Evolutionary conservation across 106 monocot species (phyloP).

Genomic region (Acorus gramineus): DNA sequence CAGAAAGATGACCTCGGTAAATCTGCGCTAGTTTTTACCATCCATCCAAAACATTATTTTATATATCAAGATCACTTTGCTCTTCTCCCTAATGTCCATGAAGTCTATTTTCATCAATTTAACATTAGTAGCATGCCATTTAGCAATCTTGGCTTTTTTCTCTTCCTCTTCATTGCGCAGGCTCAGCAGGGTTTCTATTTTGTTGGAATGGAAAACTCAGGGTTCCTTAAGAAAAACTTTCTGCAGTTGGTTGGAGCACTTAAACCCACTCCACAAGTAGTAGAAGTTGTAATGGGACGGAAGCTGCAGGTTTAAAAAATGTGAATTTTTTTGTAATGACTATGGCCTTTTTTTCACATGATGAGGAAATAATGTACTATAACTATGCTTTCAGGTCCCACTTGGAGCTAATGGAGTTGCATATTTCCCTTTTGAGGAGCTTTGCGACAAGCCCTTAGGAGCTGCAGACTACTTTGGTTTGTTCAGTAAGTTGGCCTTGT

Average conservation of each 20-base stretch:
- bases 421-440: conserved; percentile 86
- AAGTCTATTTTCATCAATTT: no score
- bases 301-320: conserved; percentile 50
- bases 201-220: conserved; percentile 41
- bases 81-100: neutral
- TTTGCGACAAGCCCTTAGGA: conserved; percentile 89
- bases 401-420: conserved; percentile 84
- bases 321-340: no score
- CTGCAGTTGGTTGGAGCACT: conserved; percentile 56
- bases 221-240: conserved; percentile 62
- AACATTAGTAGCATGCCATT: no score
- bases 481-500: conserved; percentile 53
- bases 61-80: neutral
- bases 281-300: conserved; percentile 95
- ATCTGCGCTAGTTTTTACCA: conserved; percentile 6
- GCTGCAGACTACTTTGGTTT: conserved; percentile 96
- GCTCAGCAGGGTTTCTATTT: conserved; percentile 88
- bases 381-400: conserved; percentile 42
- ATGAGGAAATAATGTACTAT: no score
- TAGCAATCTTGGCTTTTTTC: neutral
- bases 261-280: conserved; percentile 46
- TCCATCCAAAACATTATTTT: neutral
- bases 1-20: conserved; percentile 70
- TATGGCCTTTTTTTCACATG: no score
- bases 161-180: conserved; percentile 14